Base-by-base conservation (phyloP, 2,329 filamentous ascomycete species). In the Endothia cerciana region DNA sequence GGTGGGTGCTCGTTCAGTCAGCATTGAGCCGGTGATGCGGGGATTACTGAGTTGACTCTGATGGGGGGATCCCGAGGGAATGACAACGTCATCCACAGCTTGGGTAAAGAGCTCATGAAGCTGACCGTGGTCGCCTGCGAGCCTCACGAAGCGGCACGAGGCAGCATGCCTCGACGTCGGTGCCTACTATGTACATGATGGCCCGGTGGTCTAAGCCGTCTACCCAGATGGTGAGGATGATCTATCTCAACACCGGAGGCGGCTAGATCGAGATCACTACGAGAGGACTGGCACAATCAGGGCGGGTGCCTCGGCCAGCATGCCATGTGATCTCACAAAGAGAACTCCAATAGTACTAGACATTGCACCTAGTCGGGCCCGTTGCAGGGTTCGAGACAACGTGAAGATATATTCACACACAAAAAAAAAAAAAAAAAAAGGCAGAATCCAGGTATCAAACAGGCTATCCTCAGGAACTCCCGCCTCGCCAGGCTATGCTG, bases 401-500 rank as follows among this genome's bases (percentile, higher is more conserved):
- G 40, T 33, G 25, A 60, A 60, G 40, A 33, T 30, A 22, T 28
- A 13, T 43, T 28, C 38, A n/a, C n/a, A n/a, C n/a, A n/a, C n/a
- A n/a, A n/a, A n/a, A n/a, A n/a, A n/a, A n/a, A n/a, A n/a, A n/a
- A n/a, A n/a, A n/a, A n/a, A n/a, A n/a, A n/a, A n/a, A n/a, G n/a
- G n/a, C n/a, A 17, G 28, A 60, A 40, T 60, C 8, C 19, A 58
- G 38, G 56, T 40, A 58, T 58, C 56, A 58, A 43, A 60, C 25
- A 33, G 17, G 47, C 59, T 33, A 61, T 36, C 28, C 30, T 49
- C 30, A 51, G n/a, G 11, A 40, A 38, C 10, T 51, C 59, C 59
- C 59, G 11, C 36, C 33, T 49, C 59, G 33, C 45, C 59, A 40
- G 36, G 59, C 59, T 61, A 61, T 61, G 59, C 59, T 51, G 45